Evolutionary conservation across 140 eudicot species (phyloP), one percentile per base, ranked within the genome.

Genomic region (Flaveria floridana): DNA sequence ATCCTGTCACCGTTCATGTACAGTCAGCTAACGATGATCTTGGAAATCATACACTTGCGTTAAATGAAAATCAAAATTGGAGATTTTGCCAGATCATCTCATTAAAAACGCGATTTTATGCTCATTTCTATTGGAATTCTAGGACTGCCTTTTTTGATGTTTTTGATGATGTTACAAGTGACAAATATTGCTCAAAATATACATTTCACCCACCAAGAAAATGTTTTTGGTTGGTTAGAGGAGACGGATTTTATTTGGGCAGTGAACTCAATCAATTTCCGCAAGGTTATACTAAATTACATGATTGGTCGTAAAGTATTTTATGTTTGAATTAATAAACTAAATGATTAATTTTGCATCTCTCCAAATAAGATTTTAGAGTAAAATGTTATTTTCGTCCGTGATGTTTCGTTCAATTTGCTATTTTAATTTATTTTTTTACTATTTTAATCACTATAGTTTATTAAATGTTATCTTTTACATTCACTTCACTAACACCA

Each of bases 161-260:
- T 44, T 74, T 61, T 2, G 46, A 62, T 15, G 2, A 1, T 7
- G 19, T 21, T 12, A 59, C 44, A 20, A 9, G 10, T 59, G 10
- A 19, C 0, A n/a, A 30, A n/a, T 10, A 74, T 62, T 74, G 78
- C 28, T 1, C 30, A 18, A 18, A 16, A 6, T 14, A 39, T 20
- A 30, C 20, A 4, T 8, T 62, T 9, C 12, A 25, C 7, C 37
- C 19, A 53, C 0, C 19, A 6, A 26, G 66, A 34, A 30, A 2
- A 11, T 74, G 78, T 41, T 19, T 61, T n/a, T 74, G 78, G 78
- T 8, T 44, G 7, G 71, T 74, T 64, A 61, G 44, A 62, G 71
- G 63, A 44, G 70, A 46, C n/a, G 78, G 78, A 1, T 74, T 74
- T 28, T 74, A 62, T 15, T 6, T 71, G n/a, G 64, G 30, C 2